phyloP scores from a whole-genome alignment of 140 eudicot genomes.

The Cichorium intybus region DNA sequence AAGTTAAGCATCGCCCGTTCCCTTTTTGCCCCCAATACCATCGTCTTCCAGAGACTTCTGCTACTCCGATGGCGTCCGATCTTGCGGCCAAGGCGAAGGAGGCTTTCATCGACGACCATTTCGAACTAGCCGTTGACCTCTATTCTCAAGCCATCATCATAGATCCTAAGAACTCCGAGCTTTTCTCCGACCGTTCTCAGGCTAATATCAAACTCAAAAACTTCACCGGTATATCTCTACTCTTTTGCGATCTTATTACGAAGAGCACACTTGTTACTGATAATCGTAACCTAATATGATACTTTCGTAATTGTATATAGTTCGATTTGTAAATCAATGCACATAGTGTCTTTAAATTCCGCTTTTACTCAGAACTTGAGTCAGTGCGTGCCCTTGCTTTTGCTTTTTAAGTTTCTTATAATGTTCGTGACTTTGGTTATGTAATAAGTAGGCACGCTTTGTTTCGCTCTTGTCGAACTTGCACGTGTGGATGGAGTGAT shows the following conservation, averaged over 20 bases:
- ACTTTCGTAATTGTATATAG: not conserved
- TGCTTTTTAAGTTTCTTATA: too few species aligned
- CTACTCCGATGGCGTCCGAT: constrained; percentile 70
- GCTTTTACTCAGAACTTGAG: not conserved
- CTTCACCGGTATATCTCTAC: constrained; percentile 64
- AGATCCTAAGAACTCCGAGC: constrained; percentile 56
- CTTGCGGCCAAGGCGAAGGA: constrained; percentile 72
- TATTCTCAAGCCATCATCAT: constrained; percentile 81
- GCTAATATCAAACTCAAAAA: constrained; percentile 76
- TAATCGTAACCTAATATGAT: constrained; percentile 1
- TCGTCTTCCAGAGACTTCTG: constrained; percentile 21
- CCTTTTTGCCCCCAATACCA: not conserved
- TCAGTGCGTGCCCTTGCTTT: not conserved
- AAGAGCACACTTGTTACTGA: not conserved
- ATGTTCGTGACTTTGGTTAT: too few species aligned
- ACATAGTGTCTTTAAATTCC: constrained; percentile 6
- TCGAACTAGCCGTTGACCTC: constrained; percentile 85
- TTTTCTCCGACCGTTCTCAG: constrained; percentile 94
- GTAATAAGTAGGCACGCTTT: too few species aligned
- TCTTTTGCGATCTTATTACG: not conserved
- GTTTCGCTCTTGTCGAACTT: not conserved
- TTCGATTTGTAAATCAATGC: constrained; percentile 5
- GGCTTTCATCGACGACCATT: constrained; percentile 97
- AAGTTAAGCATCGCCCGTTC: not conserved
- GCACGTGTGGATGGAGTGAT: not conserved